Base-by-base conservation (phyloP, 192 early-diverging fungal genomes). In the Entophlyctis helioformis region DNA sequence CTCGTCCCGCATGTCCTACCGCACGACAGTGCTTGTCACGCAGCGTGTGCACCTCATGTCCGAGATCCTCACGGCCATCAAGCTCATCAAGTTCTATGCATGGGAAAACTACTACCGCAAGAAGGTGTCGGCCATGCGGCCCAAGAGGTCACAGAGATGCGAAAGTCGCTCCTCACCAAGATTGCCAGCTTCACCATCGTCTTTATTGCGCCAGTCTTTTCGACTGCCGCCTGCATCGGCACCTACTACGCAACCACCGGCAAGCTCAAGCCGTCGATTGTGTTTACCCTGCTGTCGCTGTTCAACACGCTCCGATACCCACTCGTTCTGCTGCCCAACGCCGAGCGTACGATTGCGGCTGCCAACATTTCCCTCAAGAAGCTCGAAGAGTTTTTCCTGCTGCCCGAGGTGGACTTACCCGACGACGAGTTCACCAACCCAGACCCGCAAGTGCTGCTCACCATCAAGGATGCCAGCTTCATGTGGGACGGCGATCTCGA, bases 81-180 rank as follows among this genome's bases (percentile, higher is more conserved):
- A 84, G 51, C 51, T 84, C n/a, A 82, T 84, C 45, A 84, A 84
- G 54, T 84, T 84, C 44, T 84, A 85, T 44, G 76, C 82, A 5
- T 84, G 82, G 82, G 82, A 84, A 43, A 38, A 55, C 3, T 78
- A 62, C 37, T 84, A 79, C 44, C 53, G 59, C 40, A 62, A 67
- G 18, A 69, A 74, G 29, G 63, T 84, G 13, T 48, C 37, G 43
- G 47, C 12, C 66, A 69, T 10, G 53, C 82, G 15, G 41, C 50
- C 15, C 60, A 60, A 40, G 82, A 84, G 50, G 64, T 84, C 22
- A 12, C 34, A 5, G 59, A 64, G 38, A 50, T 83, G 32, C 53
- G 63, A n/a, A 39, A 16, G 22, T 52, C 65, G 16, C 57, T 84
- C 34, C 45, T 62, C 15, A 36, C 83, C 39, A 79, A 81, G 49